A percentile compares a stretch with the other conserved stretches of the same genome.
Conservation (phyloP, 495 filamentous ascomycete species). For the Rhypophila decipiens region DNA sequence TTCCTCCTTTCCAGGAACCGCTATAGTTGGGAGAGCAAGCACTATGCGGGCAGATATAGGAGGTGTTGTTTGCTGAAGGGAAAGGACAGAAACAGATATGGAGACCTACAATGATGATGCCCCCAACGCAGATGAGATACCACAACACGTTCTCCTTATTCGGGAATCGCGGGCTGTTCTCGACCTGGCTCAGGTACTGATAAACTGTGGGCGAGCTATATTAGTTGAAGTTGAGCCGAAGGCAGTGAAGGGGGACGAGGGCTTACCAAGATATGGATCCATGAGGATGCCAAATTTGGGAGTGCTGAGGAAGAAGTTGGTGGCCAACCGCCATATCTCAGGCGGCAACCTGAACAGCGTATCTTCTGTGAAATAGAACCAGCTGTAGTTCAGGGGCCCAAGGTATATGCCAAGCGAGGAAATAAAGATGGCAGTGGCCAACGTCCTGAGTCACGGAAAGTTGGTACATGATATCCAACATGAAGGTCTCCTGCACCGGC, state of each 20-base stretch:
- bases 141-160: slow-evolving; percentile 42
- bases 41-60: slow-evolving; percentile 96
- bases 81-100: slow-evolving; percentile 5
- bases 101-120: slow-evolving; percentile 40
- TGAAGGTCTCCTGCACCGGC: neutral
- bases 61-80: slow-evolving; percentile 3
- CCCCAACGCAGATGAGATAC: slow-evolving; percentile 40
- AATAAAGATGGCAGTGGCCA: slow-evolving; percentile 60
- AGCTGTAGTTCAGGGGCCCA: slow-evolving; percentile 46
- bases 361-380: slow-evolving; percentile 52
- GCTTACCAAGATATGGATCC: slow-evolving; percentile 77
- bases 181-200: slow-evolving; percentile 39
- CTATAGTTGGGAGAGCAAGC: slow-evolving; percentile 62
- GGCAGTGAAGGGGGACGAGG: too few species aligned
- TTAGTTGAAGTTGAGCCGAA: neutral
- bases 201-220: slow-evolving; percentile 20
- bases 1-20: slow-evolving; percentile 99
- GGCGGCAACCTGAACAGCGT: slow-evolving; percentile 59
- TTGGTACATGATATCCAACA: slow-evolving; percentile 4
- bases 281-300: slow-evolving; percentile 59
- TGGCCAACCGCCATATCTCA: slow-evolving; percentile 48
- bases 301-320: slow-evolving; percentile 67
- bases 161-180: slow-evolving; percentile 34
- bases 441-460: slow-evolving; percentile 46
- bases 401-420: slow-evolving; percentile 57